phyloP scores from a whole-genome alignment of 805 yeast genomes.

The Yarrowia bubula region DNA sequence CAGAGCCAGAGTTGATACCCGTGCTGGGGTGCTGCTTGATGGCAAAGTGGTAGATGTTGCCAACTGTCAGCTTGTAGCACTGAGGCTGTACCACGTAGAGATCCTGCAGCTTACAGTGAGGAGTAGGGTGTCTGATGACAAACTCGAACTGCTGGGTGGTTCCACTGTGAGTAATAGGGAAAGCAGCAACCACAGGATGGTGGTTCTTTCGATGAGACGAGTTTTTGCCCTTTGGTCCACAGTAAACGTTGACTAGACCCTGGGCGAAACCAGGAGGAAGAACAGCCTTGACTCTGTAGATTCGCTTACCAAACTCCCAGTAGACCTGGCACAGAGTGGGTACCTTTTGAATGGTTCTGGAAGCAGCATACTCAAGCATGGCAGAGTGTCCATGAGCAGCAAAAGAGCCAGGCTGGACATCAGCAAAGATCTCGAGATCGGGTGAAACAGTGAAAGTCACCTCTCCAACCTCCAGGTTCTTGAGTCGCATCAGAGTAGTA shows the following conservation, averaged over 20 bases:
- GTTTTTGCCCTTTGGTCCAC: constrained; percentile 55
- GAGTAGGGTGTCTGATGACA: constrained; percentile 70
- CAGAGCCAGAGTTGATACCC: constrained; percentile 45
- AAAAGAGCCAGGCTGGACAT: constrained; percentile 37
- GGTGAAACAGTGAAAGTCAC: constrained; percentile 69
- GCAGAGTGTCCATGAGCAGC: constrained; percentile 28
- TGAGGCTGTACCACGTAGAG: constrained; percentile 85
- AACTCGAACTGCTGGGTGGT: constrained; percentile 60
- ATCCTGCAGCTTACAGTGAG: constrained; percentile 66
- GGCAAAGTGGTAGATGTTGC: constrained; percentile 63
- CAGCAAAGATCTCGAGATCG: constrained; percentile 64
- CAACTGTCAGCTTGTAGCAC: constrained; percentile 54
- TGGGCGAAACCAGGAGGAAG: constrained; percentile 66
- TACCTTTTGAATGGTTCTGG: constrained; percentile 46
- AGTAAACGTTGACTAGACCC: constrained; percentile 74
- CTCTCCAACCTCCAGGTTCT: constrained; percentile 77
- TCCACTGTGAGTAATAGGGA: constrained; percentile 76
- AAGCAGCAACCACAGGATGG: constrained; percentile 68
- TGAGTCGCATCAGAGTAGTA: constrained; percentile 68
- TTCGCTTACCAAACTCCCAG: constrained; percentile 63
- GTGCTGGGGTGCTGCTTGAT: constrained; percentile 60
- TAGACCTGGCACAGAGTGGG: constrained; percentile 73
- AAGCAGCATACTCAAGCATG: constrained; percentile 32
- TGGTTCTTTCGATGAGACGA: constrained; percentile 33
- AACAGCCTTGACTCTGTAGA: constrained; percentile 75